Conservation (phyloP, 148 eudicot species). For the Amaranthus cruentus region DNA sequence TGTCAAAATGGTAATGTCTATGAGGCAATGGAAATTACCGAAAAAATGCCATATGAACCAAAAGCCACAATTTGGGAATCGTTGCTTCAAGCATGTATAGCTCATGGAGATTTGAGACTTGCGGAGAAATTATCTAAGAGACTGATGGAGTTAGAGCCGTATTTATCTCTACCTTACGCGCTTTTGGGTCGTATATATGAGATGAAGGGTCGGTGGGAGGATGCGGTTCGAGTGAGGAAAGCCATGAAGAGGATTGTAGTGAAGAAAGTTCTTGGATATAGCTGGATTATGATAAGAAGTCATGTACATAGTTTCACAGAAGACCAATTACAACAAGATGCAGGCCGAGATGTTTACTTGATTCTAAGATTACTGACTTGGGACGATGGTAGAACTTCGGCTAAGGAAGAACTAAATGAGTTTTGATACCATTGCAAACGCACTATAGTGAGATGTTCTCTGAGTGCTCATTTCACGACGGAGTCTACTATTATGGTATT, state of each 20-base stretch:
- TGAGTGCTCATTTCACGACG: not conserved
- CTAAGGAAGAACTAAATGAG: conserved; percentile 6
- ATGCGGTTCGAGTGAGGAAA: conserved; percentile 57
- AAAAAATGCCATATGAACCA: conserved; percentile 42
- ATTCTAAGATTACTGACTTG: conserved; percentile 39
- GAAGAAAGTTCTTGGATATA: conserved; percentile 40
- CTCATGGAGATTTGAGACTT: conserved; percentile 40
- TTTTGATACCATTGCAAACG: conserved; percentile 11
- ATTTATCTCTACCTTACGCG: conserved; percentile 47
- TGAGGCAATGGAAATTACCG: conserved; percentile 44
- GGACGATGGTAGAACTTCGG: conserved; percentile 33
- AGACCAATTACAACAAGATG: conserved; percentile 39
- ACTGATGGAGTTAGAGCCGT: conserved; percentile 54
- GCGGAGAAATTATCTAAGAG: conserved; percentile 49
- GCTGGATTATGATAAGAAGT: conserved; percentile 53
- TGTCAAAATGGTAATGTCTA: conserved; percentile 48
- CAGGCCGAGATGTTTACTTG: conserved; percentile 37
- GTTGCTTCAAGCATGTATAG: conserved; percentile 39
- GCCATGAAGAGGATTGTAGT: conserved; percentile 40
- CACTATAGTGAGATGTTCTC: not conserved
- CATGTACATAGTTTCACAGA: conserved; percentile 34
- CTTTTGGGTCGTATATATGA: conserved; percentile 58
- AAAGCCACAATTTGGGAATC: conserved; percentile 42
- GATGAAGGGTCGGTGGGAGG: conserved; percentile 70
- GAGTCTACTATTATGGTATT: not conserved